Evolutionary conservation across 768 basidiomycete genomes (phyloP), one percentile per base, ranked within the genome.

Genomic region (Suillus discolor): DNA sequence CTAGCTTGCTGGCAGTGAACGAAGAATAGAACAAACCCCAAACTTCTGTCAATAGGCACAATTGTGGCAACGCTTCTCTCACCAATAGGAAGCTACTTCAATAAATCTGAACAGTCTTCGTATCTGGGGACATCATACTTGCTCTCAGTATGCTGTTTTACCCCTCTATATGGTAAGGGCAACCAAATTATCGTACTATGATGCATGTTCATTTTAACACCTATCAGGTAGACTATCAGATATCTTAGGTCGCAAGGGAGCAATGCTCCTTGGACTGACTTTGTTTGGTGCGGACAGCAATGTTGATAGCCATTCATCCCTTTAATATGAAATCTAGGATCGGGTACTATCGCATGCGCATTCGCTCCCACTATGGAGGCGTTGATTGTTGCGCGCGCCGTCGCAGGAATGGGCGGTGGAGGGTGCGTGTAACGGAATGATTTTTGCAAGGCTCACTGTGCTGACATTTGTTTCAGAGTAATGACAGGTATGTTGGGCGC

Each of bases 321-420:
- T 71, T 65, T 70, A 70, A 72, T 71, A 61, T 41, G 67, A 49
- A 28, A 67, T 51, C 44, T 73, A 93, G 91, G 91, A 25, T 81
- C 86, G 66, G 96, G 96, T 25, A 98, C 95, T 2, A 81, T 94
- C 49, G 82, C 89, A 18, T 98, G 96, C 73, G 97, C 93, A 1
- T 70, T 96, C 49, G 96, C 94, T 49, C 88, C 91, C 11, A 91
- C 89, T 7, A 97, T 98, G 96, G 84, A 87, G 67, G 75, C 83
- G 15, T 84, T 97, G 62, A 94, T 97, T 67, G 82, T 83, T 49
- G 92, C 91, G 64, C 87, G 96, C 15, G 88, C 93, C 4, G 78
- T 97, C 53, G 94, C 96, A 34, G 96, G 96, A 59, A 93, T 94
- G 88, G 95, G 93, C 64, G 94, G 95, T 64, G 95, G 94, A 77